Evolutionary conservation across 192 early-diverging fungal genomes (phyloP).

Genomic region (Rhizophlyctis rosea): DNA sequence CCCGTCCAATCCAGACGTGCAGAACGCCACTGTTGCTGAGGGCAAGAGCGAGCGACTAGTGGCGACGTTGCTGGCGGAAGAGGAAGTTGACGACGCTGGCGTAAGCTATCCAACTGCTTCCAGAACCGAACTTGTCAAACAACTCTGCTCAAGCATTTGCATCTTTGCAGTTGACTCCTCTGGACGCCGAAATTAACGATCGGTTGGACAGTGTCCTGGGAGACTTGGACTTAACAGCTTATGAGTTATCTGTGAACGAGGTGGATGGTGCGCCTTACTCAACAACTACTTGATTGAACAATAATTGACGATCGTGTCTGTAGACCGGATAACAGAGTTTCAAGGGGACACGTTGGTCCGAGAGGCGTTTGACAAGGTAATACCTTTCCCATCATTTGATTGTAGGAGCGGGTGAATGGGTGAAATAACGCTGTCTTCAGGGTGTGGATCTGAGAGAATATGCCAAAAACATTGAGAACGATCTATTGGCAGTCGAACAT

Average conservation of each 20-base stretch:
- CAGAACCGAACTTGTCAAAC: too few relatives aligned
- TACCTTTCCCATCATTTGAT: too few relatives aligned
- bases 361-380: slow-evolving; percentile 69
- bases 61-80: not conserved
- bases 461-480: slow-evolving; percentile 70
- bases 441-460: slow-evolving; percentile 87
- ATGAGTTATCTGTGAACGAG: slow-evolving; percentile 54
- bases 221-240: not conserved
- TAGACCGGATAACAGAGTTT: slow-evolving; percentile 67
- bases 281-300: not conserved
- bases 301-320: not conserved
- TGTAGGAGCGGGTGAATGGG: too few relatives aligned
- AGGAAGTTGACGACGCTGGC: not conserved
- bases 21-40: not conserved
- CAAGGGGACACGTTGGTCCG: slow-evolving; percentile 83
- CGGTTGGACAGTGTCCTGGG: not conserved
- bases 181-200: not conserved
- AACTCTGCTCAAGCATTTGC: too few relatives aligned
- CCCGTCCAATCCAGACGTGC: not conserved
- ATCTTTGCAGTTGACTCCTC: not conserved
- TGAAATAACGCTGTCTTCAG: too few relatives aligned
- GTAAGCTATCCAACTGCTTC: too few relatives aligned
- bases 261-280: slow-evolving; percentile 44
- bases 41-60: not conserved
- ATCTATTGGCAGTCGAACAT: slow-evolving; percentile 67